phyloP scores from a whole-genome alignment of 345 rosid species.

The Conringia planisiliqua region DNA sequence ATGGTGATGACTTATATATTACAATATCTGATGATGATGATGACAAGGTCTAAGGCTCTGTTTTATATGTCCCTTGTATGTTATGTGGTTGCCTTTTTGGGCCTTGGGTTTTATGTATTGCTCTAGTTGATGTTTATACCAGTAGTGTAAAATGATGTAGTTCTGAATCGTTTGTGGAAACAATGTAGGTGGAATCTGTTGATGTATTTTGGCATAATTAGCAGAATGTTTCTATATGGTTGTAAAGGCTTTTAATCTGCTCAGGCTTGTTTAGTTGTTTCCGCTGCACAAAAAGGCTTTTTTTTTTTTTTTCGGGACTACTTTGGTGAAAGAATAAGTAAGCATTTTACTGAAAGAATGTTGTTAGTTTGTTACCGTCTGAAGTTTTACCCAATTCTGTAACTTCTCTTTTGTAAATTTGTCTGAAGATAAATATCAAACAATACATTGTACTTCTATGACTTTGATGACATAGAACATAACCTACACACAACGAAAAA shows the following conservation, averaged over 20 bases:
- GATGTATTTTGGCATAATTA: constrained; percentile 2
- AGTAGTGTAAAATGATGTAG: not conserved
- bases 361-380: not conserved
- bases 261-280: not conserved
- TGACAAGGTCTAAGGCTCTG: constrained; percentile 45
- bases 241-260: not conserved
- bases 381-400: not conserved
- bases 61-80: constrained; percentile 5
- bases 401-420: not conserved
- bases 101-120: constrained; percentile 13
- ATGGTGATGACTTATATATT: constrained; percentile 12
- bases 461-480: constrained; percentile 2
- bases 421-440: not conserved
- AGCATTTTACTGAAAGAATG: no score
- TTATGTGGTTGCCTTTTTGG: constrained; percentile 19
- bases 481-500: not conserved
- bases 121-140: constrained; percentile 23
- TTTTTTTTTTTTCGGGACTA: no score
- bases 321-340: no score
- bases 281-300: not conserved
- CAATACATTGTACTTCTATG: not conserved
- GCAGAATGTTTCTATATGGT: not conserved
- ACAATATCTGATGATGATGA: constrained; percentile 35
- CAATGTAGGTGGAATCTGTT: constrained; percentile 11
- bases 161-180: constrained; percentile 7